Base-by-base conservation (phyloP, 768 basidiomycete genomes). In the Suillus subluteus region DNA sequence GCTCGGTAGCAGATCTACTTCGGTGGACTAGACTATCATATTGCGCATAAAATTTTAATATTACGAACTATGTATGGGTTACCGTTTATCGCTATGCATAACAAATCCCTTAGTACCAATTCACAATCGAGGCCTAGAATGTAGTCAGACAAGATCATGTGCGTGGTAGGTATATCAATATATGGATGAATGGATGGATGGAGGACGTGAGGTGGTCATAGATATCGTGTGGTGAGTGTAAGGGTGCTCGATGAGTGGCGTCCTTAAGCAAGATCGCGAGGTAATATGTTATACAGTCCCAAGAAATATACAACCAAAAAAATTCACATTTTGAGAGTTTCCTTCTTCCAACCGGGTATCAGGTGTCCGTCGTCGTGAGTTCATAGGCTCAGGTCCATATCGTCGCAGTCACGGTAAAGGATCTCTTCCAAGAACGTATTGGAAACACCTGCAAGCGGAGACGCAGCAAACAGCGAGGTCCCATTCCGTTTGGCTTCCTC, bases 381-480 rank as follows among this genome's bases (percentile, higher is more conserved):
- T 81, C 78, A 83, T 65, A 68, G 69, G 54, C 81, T 73, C 6
- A 84, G 69, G 73, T 82, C 83, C 82, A 83, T 81, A 32, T 74
- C 78, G 35, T 70, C 74, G 63, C 73, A 72, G 54, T 76, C 73
- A 23, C 70, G 78, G 21, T 76, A 80, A 46, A 90, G 82, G 58
- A 94, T 86, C 67, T 88, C 86, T 26, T 85, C 84, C 74, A 95
- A 78, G 78, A 93, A 95, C 11, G 83, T 85, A 18, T 77, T 78
- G 16, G 84, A 79, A 30, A 89, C 89, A 59, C 88, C 82, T 23
- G 86, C 87, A 66, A 94, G 72, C 73, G 86, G 91, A 50, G 88
- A 90, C 26, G 87, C 88, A 26, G 74, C 81, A 73, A 89, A 90
- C 66, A 83, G 73, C 43, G 77, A 78, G 18, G 70, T 74, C 9